phyloP scores from a whole-genome alignment of 176 grass and related monocot species.

The Triticum urartu region DNA sequence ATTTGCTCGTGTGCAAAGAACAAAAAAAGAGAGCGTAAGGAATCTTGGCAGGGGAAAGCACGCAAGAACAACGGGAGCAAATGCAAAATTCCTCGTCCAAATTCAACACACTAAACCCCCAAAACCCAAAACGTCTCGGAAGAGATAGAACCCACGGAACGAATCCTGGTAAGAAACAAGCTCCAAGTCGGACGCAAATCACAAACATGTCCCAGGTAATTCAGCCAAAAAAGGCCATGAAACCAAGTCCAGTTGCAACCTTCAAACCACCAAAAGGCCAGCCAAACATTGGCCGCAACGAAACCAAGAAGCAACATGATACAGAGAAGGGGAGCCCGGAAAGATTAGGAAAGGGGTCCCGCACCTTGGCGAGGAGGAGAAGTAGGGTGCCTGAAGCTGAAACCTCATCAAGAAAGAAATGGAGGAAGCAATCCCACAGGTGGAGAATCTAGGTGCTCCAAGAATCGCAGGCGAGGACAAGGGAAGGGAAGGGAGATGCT shows the following conservation, averaged over 20 bases:
- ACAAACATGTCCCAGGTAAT: background rate
- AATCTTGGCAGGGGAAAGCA: constrained; percentile 52
- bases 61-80: constrained; percentile 22
- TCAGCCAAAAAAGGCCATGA: background rate
- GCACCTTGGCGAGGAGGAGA: constrained; percentile 21
- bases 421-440: background rate
- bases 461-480: constrained; percentile 25
- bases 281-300: background rate
- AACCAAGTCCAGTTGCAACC: background rate
- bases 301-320: background rate
- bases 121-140: background rate
- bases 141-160: background rate
- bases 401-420: constrained; percentile 14
- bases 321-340: background rate
- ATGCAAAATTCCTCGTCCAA: constrained; percentile 1
- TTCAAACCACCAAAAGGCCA: background rate
- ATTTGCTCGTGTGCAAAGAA: background rate
- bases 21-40: background rate
- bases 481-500: constrained; percentile 4
- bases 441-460: background rate
- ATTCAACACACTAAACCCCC: background rate
- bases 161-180: background rate
- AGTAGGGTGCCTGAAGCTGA: background rate
- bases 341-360: background rate
- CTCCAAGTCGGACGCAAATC: background rate